Base-by-base conservation (phyloP, 768 basidiomycete species). In the Antrodiella citrinella region DNA sequence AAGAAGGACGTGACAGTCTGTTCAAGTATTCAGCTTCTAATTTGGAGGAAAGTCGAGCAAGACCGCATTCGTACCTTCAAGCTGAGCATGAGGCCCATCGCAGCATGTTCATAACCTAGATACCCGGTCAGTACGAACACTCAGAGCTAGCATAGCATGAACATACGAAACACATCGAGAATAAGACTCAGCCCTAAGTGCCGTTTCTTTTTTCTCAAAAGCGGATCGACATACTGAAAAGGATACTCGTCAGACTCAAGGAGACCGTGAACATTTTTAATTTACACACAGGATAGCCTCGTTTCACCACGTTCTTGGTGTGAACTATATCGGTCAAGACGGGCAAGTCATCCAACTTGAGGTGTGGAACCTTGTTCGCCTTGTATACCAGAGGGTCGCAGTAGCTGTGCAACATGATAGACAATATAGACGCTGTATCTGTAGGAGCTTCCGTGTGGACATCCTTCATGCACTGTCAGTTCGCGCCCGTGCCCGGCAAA, bases 371-470 rank as follows among this genome's bases (percentile, higher is more conserved):
- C 3, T 59, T 52, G 35, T 59, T 65, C 1, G 65, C 68, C 0
- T 49, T 40, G 13, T 44, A 56, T n/a, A 69, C 54, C 13, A 63
- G 30, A 1, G 58, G 57, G 42, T 73, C 68, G 57, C 71, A 61
- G 62, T 65, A 73, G 38, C 63, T 56, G 55, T 67, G 72, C 21
- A 65, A 59, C 15, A 68, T 42, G 45, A 69, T 61, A 11, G 66
- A 70, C 22, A 71, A 54, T 47, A 60, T 57, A 1, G 71, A 69
- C 0, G 72, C 67, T 3, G 70, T 72, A 50, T 76, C 72, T 52
- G 75, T 72, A 1, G 72, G 66, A 2, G 65, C 59, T 23, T 58
- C 52, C 15, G 43, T 13, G 4, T 41, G 41, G 39, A 58, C 4
- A 42, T 35, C 15, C 13, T 45, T 25, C 12, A 25, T 12, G 25